Percentiles rank a stretch among this genome's conserved stretches.
Evolutionary conservation across 192 early-diverging fungal species (phyloP).

Genomic region (Rhizoclosmatium globosum): DNA sequence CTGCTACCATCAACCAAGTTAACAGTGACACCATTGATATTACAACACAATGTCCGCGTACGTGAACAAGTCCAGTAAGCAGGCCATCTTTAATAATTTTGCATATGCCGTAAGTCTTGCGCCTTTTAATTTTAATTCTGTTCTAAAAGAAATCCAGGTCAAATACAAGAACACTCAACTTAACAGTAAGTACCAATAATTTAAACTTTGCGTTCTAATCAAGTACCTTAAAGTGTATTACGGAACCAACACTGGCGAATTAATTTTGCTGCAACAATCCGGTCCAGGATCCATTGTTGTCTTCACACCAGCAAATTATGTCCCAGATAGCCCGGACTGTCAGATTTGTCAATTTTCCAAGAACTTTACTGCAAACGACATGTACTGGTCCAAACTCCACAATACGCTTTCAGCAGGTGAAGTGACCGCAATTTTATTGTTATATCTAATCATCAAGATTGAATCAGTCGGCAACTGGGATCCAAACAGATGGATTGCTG

Average conservation of each 20-base stretch:
- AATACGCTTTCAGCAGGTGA: neutral
- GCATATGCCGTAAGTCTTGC: neutral
- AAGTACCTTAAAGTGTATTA: neutral
- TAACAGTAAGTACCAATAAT: too few species aligned
- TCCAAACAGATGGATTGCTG: neutral
- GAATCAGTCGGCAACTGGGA: neutral
- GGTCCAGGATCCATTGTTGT: neutral
- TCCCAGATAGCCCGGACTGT: neutral
- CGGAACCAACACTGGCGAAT: neutral
- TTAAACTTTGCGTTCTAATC: neutral
- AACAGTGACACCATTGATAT: neutral
- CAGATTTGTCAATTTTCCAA: neutral
- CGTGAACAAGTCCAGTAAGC: neutral
- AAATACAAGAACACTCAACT: neutral
- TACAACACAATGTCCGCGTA: neutral
- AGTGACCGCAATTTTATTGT: too few species aligned
- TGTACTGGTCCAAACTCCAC: neutral
- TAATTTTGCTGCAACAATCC: neutral
- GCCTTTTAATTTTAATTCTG: neutral
- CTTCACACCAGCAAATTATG: neutral
- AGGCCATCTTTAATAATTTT: slow-evolving; percentile 1
- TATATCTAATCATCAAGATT: too few species aligned
- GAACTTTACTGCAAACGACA: neutral
- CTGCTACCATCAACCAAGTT: neutral
- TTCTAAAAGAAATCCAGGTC: neutral